Base-by-base conservation (phyloP, 768 basidiomycete species). In the Pleurotus cornucopiae region DNA sequence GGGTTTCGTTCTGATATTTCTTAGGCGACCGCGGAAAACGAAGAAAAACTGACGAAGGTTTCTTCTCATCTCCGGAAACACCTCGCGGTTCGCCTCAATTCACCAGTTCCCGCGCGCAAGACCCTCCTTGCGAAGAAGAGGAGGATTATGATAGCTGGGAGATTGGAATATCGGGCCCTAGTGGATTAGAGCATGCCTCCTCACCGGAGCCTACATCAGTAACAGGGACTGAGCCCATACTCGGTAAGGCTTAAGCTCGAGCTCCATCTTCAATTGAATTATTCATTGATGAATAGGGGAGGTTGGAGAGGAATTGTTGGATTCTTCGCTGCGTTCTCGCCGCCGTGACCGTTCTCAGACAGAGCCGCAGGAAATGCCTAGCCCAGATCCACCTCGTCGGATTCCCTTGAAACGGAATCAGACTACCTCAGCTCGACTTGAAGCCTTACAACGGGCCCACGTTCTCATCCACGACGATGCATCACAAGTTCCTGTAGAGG, bases 401-500 rank as follows among this genome's bases (percentile, higher is more conserved):
- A 56, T 62, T 45, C 61, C 69, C 6, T 59, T 79, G 11, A 68
- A 66, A 34, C 70, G 75, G 56, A 71, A 70, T 40, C 71, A 70
- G 38, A 78, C 73, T 1, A 67, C 71, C 2, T 74, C 76, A 5
- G 65, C 72, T 4, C 73, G 70, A n/a, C 65, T 84, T 16, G 74
- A 75, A 2, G 74, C 70, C 4, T 62, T 82, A 21, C 72, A 72
- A 54, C 70, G 70, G 7, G 76, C 78, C 9, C 79, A 77, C 57
- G 71, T 72, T 6, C 72, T 73, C 9, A 61, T 84, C 12, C 59
- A 68, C 6, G 69, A 71, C 11, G 74, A 73, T 6, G 74, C 67
- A 6, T 81, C 81, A 16, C 82, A 84, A 56, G 70, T 79, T 30
- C 71, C 78, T 13, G 66, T 78, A 21, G 68, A 78, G 20, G 81